These are phyloP conservation scores for Debaryomyces prosopidis DNA, from an alignment of 805 yeast genomes.

Conservation along the genomic window DNA sequence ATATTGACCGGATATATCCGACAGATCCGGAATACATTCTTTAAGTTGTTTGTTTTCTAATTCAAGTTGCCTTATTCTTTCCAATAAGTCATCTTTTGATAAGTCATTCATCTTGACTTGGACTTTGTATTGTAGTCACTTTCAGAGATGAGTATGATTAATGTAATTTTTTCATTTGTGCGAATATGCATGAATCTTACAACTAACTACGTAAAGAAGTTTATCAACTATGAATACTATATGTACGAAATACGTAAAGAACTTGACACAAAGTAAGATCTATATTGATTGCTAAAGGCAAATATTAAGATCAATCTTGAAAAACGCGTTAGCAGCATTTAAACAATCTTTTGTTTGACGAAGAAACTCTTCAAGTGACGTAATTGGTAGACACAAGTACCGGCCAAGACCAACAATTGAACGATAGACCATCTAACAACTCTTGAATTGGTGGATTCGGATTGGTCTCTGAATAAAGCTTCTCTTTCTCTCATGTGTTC, in stretches of 20 bases:
- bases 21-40: background rate
- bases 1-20: background rate
- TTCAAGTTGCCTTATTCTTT: constrained; percentile 18
- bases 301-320: no score
- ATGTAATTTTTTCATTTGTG: no score
- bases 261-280: no score
- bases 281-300: no score
- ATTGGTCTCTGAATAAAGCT: constrained; percentile 70
- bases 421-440: constrained; percentile 74
- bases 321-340: constrained; percentile 11
- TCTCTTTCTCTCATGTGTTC: constrained; percentile 71
- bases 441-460: constrained; percentile 72
- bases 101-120: background rate
- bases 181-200: no score
- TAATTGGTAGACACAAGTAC: constrained; percentile 75
- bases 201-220: no score
- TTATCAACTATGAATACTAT: no score
- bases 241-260: no score
- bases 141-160: background rate
- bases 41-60: constrained; percentile 14
- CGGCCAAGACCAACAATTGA: constrained; percentile 66
- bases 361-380: constrained; percentile 78
- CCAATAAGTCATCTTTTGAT: constrained; percentile 21
- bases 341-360: constrained; percentile 83
- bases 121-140: background rate